Evolutionary conservation across 805 yeast species (phyloP).

Genomic region (Candida insectorum): DNA sequence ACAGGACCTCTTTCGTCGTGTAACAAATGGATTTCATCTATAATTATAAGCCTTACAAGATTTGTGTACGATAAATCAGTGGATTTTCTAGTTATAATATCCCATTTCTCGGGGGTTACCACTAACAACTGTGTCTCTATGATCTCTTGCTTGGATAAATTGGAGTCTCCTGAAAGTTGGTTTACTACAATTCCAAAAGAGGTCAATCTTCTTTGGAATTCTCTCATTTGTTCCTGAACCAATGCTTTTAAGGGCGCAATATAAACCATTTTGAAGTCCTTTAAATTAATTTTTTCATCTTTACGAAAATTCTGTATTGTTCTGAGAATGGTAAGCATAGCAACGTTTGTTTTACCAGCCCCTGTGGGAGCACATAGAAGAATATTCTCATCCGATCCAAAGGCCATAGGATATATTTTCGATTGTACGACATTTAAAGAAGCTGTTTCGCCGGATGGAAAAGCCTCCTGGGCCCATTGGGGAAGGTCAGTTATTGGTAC

Average conservation of each 20-base stretch:
- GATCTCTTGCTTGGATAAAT: constrained; percentile 71
- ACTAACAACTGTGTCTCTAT: constrained; percentile 77
- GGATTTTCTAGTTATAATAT: constrained; percentile 83
- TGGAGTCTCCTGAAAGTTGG: constrained; percentile 89
- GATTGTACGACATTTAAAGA: constrained; percentile 82
- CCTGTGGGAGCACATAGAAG: constrained; percentile 97
- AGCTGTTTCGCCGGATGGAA: constrained; percentile 62
- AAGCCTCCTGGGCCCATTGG: constrained; percentile 75
- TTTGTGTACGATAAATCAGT: constrained; percentile 59
- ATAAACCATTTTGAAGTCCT: constrained; percentile 73
- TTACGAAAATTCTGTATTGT: constrained; percentile 53
- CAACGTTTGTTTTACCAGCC: constrained; percentile 97
- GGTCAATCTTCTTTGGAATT: constrained; percentile 67
- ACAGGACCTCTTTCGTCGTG: constrained; percentile 97
- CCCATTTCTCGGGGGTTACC: constrained; percentile 98
- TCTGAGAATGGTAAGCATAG: constrained; percentile 75
- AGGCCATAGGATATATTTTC: constrained; percentile 75
- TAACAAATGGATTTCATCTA: constrained; percentile 89
- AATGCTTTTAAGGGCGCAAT: constrained; percentile 93
- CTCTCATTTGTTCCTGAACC: constrained; percentile 92
- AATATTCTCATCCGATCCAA: constrained; percentile 64
- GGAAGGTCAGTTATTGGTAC: constrained; percentile 67
- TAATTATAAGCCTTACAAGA: constrained; percentile 66
- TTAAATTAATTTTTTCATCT: constrained; percentile 49
- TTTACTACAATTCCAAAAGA: constrained; percentile 66